Conservation (phyloP, 257 asterid genomes). For the Solanum rostratum region DNA sequence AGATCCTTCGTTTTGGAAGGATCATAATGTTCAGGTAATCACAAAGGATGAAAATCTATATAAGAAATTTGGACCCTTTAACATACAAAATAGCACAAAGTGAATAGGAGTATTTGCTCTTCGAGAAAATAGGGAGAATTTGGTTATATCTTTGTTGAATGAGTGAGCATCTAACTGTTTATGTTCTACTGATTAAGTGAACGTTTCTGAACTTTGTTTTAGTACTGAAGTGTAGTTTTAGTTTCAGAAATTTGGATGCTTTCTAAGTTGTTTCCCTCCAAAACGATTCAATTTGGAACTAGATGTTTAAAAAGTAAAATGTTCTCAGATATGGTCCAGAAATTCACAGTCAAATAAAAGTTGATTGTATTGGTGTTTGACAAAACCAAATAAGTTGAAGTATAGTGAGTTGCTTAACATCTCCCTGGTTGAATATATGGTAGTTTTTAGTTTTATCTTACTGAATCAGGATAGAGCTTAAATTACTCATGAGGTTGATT, state of each 20-base stretch:
- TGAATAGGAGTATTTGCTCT: neutral
- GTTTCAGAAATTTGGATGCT: neutral
- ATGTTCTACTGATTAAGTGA: neutral
- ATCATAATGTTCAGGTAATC: constrained; percentile 74
- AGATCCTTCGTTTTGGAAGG: constrained; percentile 83
- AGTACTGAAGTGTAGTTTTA: neutral
- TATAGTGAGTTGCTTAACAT: neutral
- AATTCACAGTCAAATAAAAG: neutral
- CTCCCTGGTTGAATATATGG: neutral
- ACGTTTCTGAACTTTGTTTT: neutral
- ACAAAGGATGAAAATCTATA: too few species aligned
- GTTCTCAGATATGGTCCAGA: neutral
- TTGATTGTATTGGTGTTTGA: neutral
- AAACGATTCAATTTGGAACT: neutral
- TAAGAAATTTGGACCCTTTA: neutral
- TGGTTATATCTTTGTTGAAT: neutral
- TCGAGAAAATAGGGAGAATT: neutral
- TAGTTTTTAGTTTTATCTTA: neutral
- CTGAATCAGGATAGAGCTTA: neutral
- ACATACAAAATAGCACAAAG: neutral
- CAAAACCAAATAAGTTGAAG: neutral
- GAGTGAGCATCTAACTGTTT: neutral
- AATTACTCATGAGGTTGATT: neutral
- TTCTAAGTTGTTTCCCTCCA: neutral
- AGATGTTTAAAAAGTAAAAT: neutral